Percentiles rank a stretch among this genome's conserved stretches.
These are phyloP conservation scores for Cercospora beticola DNA, from an alignment of 2,329 filamentous ascomycete species.

Conservation along the genomic window DNA sequence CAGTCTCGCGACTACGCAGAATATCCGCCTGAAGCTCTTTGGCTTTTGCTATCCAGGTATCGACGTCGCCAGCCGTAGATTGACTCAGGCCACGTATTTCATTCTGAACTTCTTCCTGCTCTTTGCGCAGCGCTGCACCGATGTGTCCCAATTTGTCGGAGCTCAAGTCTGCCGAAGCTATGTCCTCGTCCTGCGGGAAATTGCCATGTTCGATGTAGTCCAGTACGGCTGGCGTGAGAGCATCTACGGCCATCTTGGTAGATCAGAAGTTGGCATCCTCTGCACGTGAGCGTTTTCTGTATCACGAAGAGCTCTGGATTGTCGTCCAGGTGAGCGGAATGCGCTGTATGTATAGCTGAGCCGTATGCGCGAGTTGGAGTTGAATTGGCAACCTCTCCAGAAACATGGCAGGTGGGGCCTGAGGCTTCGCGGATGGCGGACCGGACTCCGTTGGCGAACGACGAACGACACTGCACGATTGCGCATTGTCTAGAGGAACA, in stretches of 20 bases:
- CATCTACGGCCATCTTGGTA: constrained; percentile 23
- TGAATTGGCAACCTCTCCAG: not conserved
- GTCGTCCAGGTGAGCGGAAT: not conserved
- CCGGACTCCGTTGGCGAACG: not conserved
- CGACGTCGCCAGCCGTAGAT: constrained; percentile 74
- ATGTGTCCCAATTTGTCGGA: constrained; percentile 51
- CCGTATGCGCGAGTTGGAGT: not conserved
- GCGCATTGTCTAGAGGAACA: not conserved
- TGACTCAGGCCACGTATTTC: constrained; percentile 76
- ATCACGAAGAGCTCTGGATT: not conserved
- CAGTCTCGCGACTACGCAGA: constrained; percentile 72
- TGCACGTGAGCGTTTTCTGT: not conserved
- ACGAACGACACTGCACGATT: not conserved
- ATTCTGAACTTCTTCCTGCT: constrained; percentile 57
- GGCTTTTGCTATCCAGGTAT: constrained; percentile 81
- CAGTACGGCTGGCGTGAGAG: constrained; percentile 61
- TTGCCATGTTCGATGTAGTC: constrained; percentile 59
- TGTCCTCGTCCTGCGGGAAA: constrained; percentile 58
- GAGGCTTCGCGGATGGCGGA: not conserved
- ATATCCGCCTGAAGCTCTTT: constrained; percentile 84
- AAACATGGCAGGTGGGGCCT: not conserved
- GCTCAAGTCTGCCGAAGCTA: constrained; percentile 55
- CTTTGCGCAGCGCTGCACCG: constrained; percentile 52
- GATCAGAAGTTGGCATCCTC: not conserved
- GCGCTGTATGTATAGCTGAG: not conserved